Evolutionary conservation across 345 rosid genomes (phyloP).

Genomic region (Syzygium aqueum): DNA sequence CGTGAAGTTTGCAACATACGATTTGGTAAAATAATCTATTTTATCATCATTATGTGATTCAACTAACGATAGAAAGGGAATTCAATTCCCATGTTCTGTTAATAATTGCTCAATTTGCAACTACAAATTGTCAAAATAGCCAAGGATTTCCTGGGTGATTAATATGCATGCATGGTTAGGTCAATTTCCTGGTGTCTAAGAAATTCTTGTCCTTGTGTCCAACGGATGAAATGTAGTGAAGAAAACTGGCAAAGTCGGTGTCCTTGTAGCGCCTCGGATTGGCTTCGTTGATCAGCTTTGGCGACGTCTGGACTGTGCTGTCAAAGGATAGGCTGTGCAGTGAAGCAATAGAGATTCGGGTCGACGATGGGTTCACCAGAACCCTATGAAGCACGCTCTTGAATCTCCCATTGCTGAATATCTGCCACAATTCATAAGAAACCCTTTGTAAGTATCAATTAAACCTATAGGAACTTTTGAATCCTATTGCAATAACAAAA

Average conservation of each 20-base stretch:
- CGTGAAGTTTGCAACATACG: not conserved
- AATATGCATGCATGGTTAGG: not conserved
- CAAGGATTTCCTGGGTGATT: not conserved
- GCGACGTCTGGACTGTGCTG: slow-evolving; percentile 11
- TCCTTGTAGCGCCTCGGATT: slow-evolving; percentile 24
- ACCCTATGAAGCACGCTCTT: slow-evolving; percentile 33
- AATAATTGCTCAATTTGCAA: not conserved
- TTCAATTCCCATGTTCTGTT: not conserved
- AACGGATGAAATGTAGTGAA: slow-evolving; percentile 10
- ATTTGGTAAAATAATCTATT: not conserved
- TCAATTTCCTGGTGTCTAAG: slow-evolving; percentile 17
- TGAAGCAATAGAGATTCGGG: slow-evolving; percentile 29
- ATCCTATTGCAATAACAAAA: not conserved
- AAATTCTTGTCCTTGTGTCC: slow-evolving; percentile 18
- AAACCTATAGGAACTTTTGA: not conserved
- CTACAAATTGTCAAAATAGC: not conserved
- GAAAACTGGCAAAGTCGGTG: slow-evolving; percentile 18
- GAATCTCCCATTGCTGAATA: slow-evolving; percentile 34
- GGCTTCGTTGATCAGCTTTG: slow-evolving; percentile 10
- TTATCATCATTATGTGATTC: not conserved
- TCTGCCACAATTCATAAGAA: slow-evolving; percentile 6
- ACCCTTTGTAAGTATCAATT: not conserved
- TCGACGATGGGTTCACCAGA: slow-evolving; percentile 5
- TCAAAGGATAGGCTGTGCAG: slow-evolving; percentile 18
- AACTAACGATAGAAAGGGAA: not conserved